A percentile compares a stretch with the other conserved stretches of the same genome.
phyloP scores from a whole-genome alignment of 2,329 filamentous ascomycete genomes.

The Alternaria gansuensis region DNA sequence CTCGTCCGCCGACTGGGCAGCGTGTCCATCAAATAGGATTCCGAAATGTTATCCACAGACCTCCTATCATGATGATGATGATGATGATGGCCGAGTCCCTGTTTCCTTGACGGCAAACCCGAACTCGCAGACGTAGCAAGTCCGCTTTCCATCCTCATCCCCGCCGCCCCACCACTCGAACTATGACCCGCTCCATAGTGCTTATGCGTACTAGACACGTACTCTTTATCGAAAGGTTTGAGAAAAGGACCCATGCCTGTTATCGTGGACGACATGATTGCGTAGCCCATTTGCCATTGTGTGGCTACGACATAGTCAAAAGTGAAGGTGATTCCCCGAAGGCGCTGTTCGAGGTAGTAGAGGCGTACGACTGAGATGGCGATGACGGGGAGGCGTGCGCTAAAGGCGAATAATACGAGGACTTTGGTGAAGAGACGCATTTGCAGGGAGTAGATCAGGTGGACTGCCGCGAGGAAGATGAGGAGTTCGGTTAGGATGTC shows the following conservation, averaged over 20 bases:
- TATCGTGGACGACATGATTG: constrained; percentile 46
- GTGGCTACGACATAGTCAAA: constrained; percentile 44
- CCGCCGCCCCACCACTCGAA: background rate
- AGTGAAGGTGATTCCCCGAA: constrained; percentile 27
- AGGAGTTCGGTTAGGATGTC: constrained; percentile 41
- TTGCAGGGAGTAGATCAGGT: constrained; percentile 40
- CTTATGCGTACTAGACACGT: constrained; percentile 30
- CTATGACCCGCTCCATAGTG: constrained; percentile 9
- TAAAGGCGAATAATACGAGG: constrained; percentile 43
- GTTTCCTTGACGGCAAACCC: background rate
- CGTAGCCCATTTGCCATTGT: constrained; percentile 51
- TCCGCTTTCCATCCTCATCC: constrained; percentile 1
- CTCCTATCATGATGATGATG: constrained; percentile 4
- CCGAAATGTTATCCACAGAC: constrained; percentile 14
- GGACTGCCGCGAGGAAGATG: constrained; percentile 42
- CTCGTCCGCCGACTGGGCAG: constrained; percentile 17
- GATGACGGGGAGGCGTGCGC: constrained; percentile 43
- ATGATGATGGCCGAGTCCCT: background rate
- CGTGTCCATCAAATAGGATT: constrained; percentile 30
- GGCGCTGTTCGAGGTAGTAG: constrained; percentile 34
- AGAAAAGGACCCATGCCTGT: constrained; percentile 47
- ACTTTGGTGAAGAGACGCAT: constrained; percentile 40
- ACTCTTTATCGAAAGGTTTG: constrained; percentile 44
- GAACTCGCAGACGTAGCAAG: background rate
- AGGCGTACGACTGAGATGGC: constrained; percentile 38